Evolutionary conservation across 352 stramenopile species (phyloP).

Genomic region (Phytopythium helicoides): DNA sequence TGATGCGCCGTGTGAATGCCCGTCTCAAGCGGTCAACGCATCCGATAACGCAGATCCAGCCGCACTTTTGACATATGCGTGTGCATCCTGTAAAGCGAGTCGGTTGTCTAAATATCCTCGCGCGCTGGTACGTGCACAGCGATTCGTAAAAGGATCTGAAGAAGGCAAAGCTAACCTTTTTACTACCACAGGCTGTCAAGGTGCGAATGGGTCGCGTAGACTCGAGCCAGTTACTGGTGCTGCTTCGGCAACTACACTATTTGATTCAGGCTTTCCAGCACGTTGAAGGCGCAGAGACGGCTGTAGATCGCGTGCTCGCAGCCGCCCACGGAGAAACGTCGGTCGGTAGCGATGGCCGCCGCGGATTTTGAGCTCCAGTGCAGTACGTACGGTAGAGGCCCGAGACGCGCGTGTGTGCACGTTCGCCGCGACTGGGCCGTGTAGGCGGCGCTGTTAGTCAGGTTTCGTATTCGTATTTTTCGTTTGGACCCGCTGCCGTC

Average conservation of each 20-base stretch:
- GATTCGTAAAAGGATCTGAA: too few relatives aligned
- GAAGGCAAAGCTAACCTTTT: too few relatives aligned
- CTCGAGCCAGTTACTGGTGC: conserved; percentile 40
- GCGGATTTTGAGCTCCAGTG: conserved; percentile 1
- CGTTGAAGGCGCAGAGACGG: conserved; percentile 53
- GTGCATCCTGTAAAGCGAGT: conserved; percentile 39
- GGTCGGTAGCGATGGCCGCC: not conserved
- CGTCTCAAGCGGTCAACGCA: conserved; percentile 25
- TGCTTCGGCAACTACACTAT: conserved; percentile 74
- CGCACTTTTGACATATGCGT: conserved; percentile 25
- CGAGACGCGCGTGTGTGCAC: not conserved
- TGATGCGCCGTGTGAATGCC: too few relatives aligned
- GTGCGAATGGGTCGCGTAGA: conserved; percentile 29
- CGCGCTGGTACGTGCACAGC: conserved; percentile 59
- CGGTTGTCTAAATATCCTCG: conserved; percentile 53
- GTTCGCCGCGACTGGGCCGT: not conserved
- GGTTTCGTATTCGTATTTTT: not conserved
- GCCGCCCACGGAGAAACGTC: conserved; percentile 31
- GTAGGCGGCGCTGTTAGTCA: too few relatives aligned
- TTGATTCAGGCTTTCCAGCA: conserved; percentile 71
- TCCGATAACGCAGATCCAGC: conserved; percentile 20
- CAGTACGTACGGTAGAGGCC: not conserved
- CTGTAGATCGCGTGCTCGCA: conserved; percentile 56
- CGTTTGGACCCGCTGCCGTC: not conserved
- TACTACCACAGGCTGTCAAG: conserved; percentile 36